Evolutionary conservation across 768 basidiomycete species (phyloP).

Genomic region (Pleurotus ostreatus): DNA sequence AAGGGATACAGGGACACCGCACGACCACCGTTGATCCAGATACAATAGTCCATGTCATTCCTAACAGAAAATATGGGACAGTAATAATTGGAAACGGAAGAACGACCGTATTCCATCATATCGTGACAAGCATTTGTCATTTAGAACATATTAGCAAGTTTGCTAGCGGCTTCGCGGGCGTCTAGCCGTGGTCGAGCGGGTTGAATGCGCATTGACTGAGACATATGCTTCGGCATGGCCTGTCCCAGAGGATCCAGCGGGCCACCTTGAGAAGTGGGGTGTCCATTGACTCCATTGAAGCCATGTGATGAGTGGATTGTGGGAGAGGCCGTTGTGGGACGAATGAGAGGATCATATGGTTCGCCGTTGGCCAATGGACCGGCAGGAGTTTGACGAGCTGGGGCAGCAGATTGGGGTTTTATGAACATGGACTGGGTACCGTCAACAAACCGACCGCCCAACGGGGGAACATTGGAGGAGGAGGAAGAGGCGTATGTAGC

Average conservation of each 20-base stretch:
- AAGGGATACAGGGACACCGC: background rate
- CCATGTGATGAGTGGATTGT: conserved; percentile 11
- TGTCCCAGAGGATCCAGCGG: conserved; percentile 63
- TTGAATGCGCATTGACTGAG: conserved; percentile 68
- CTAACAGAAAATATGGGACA: background rate
- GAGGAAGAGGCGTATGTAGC: conserved; percentile 23
- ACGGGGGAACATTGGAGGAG: conserved; percentile 40
- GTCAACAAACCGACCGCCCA: conserved; percentile 65
- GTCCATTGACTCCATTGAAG: conserved; percentile 16
- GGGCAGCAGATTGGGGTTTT: conserved; percentile 33
- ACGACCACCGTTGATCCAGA: background rate
- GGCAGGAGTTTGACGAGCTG: conserved; percentile 18
- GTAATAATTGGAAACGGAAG: background rate
- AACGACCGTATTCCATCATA: background rate
- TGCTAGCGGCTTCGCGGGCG: conserved; percentile 82
- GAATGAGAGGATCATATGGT: conserved; percentile 13
- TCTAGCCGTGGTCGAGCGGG: conserved; percentile 75
- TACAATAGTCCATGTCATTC: background rate
- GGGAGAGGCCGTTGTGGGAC: conserved; percentile 10
- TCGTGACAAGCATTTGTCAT: background rate
- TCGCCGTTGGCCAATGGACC: conserved; percentile 13
- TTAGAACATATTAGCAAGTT: conserved; percentile 86
- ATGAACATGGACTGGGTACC: conserved; percentile 83
- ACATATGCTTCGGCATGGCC: conserved; percentile 59
- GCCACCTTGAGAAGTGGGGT: conserved; percentile 23